These are phyloP conservation scores for Trichophyton benhamiae DNA, from an alignment of 2,329 filamentous ascomycete genomes.

Conservation along the genomic window DNA sequence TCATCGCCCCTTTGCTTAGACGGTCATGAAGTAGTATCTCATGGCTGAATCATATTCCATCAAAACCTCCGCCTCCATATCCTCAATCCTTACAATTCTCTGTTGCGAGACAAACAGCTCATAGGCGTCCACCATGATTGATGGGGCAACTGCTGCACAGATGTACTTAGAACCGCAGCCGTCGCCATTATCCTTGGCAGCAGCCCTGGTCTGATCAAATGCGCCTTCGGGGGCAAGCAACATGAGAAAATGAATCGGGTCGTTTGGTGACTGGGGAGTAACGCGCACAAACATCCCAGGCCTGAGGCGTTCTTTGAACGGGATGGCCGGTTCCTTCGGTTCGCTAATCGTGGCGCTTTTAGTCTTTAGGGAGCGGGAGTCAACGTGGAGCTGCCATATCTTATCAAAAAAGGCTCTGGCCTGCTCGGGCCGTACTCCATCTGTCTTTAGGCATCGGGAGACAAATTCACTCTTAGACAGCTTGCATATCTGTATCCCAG, in stretches of 20 bases:
- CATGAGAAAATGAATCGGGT: neutral
- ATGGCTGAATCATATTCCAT: constrained; percentile 3
- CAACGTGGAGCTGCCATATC: constrained; percentile 3
- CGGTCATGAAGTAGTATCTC: neutral
- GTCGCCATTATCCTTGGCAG: neutral
- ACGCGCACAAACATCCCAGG: constrained; percentile 2
- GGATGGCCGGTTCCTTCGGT: neutral
- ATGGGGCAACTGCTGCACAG: constrained; percentile 1
- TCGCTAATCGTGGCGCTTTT: neutral
- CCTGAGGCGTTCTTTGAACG: constrained; percentile 2
- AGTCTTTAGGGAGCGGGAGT: neutral
- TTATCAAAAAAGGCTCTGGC: constrained; percentile 1
- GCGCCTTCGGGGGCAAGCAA: neutral
- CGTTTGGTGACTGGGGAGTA: neutral
- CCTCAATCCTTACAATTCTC: neutral
- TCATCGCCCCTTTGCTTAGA: neutral
- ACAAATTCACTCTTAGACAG: neutral
- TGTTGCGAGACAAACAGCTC: neutral
- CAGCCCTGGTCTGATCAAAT: neutral
- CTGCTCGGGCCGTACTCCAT: constrained; percentile 1
- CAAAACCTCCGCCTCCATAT: constrained; percentile 2
- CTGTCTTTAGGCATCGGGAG: neutral
- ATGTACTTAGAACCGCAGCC: neutral
- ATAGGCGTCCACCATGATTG: neutral
- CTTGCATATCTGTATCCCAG: neutral